Evolutionary conservation across 2,329 filamentous ascomycete species (phyloP), one percentile per base, ranked within the genome.

Genomic region (Colletotrichum gloeosporioides): DNA sequence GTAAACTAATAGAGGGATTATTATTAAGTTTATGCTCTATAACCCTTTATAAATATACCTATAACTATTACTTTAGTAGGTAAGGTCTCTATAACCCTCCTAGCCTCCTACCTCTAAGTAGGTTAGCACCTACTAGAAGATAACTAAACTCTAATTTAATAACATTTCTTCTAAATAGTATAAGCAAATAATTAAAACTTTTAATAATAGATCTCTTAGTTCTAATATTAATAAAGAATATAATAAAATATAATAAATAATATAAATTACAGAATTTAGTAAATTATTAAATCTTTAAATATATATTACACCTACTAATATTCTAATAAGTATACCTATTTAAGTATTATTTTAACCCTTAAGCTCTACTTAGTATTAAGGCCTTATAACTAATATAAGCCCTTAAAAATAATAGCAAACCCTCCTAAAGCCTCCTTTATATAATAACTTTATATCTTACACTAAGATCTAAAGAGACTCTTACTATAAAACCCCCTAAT

Each of bases 191-290:
- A 18, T 39, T 39, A 39, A 39, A 39, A 39, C 36, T 9, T 39
- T 39, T 39, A 39, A 39, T 39, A 39, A 39, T 39, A 39, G 8
- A 39, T 39, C 4, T 18, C 2, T 39, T 39, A 39, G 36, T 39
- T 39, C 0, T 39, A 39, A 4, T 39, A 39, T 36, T 36, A 36
- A 36, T 39, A 39, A 18, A 39, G 8, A 39, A 18, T 8, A 18
- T 18, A 39, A 1, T 2, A 18, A 39, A 39, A 18, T 39, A 18
- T 9, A 39, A 39, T 39, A 39, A 84, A 80, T 86, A 87, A 84
- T 87, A 81, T 81, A 79, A 80, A 79, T 55, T 67, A 16, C 8
- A 67, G 6, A 67, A 67, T 67, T 55, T 32, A 67, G 13, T 67
- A 6, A 55, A 55, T 67, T 55, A 67, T 67, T 32, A 27, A 68